Evolutionary conservation across 257 asterid genomes (phyloP).

Genomic region (Solanum appendiculatum): DNA sequence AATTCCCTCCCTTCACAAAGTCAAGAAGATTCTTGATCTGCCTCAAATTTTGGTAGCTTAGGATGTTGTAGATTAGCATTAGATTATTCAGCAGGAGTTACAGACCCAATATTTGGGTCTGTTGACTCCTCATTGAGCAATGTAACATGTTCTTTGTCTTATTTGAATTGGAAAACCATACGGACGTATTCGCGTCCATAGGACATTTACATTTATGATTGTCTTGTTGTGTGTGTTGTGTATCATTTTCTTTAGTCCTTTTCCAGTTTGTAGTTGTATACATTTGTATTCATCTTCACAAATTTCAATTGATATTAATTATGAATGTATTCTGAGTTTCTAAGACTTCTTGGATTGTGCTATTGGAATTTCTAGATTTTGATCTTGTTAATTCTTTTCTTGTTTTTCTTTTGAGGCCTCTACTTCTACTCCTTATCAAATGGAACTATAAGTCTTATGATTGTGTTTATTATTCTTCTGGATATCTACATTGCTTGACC

Average conservation of each 20-base stretch:
- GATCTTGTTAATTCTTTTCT: background rate
- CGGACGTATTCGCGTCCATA: background rate
- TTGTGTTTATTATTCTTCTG: background rate
- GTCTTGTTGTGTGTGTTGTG: background rate
- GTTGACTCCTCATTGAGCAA: background rate
- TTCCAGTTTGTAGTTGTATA: background rate
- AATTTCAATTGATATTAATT: background rate
- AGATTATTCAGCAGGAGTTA: background rate
- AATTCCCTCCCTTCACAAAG: slow-evolving; percentile 18
- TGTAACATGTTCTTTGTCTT: background rate
- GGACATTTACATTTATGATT: background rate
- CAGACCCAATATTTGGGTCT: background rate
- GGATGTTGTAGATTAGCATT: slow-evolving; percentile 3
- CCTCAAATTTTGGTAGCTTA: slow-evolving; percentile 35
- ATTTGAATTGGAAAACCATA: background rate
- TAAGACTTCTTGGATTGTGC: background rate
- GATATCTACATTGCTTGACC: background rate
- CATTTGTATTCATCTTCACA: background rate
- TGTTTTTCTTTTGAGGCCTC: background rate
- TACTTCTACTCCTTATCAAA: background rate
- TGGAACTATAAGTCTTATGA: background rate
- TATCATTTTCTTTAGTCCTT: background rate
- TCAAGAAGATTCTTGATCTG: slow-evolving; percentile 11
- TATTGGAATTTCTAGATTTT: background rate
- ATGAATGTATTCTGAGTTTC: background rate